These are phyloP conservation scores for Linnemannia elongata DNA, from an alignment of 192 early-diverging fungal species.

Conservation along the genomic window DNA sequence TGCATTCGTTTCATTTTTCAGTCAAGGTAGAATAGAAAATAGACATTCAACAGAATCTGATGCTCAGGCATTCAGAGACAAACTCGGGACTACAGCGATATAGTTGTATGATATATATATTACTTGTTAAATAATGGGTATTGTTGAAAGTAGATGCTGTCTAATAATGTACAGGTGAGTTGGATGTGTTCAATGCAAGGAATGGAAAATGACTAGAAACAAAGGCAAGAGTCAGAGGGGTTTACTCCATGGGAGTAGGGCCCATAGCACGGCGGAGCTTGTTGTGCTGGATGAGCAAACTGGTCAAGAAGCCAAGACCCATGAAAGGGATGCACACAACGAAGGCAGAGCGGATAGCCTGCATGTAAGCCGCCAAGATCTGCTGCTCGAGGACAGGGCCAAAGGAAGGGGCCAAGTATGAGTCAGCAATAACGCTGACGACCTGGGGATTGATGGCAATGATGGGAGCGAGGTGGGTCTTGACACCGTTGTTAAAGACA, in stretches of 20 bases:
- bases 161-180: constrained; percentile 6
- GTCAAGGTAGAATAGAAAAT: no score
- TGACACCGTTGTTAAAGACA: constrained; percentile 56
- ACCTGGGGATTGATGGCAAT: constrained; percentile 8
- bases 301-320: constrained; percentile 58
- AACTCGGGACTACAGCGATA: no score
- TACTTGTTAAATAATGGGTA: not conserved
- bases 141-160: not conserved
- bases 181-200: not conserved
- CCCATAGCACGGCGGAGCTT: constrained; percentile 22
- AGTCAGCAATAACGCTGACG: constrained; percentile 10
- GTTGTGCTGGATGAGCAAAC: constrained; percentile 56
- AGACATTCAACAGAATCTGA: no score
- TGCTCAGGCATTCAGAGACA: no score
- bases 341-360: constrained; percentile 64
- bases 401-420: constrained; percentile 58
- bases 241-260: constrained; percentile 32
- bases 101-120: not conserved
- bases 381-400: constrained; percentile 41
- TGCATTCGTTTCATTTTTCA: no score
- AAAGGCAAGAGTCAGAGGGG: not conserved
- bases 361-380: constrained; percentile 64
- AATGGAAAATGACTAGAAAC: not conserved
- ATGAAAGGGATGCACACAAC: constrained; percentile 64
- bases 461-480: constrained; percentile 35